phyloP scores from a whole-genome alignment of 495 filamentous ascomycete genomes.

The Neurospora intermedia region DNA sequence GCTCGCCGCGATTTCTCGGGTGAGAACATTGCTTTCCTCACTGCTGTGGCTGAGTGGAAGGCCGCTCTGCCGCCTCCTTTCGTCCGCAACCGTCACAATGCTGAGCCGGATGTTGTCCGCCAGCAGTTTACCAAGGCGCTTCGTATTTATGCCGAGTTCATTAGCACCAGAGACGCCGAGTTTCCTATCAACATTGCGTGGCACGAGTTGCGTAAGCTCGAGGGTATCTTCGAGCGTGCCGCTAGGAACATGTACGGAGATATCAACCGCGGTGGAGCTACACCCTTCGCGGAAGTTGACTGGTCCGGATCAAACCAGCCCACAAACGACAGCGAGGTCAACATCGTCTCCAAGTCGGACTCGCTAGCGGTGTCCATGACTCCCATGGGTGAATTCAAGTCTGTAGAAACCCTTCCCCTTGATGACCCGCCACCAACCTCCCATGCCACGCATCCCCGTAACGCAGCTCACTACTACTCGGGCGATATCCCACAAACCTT shows the following conservation, averaged over 20 bases:
- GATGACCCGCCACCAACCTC: background rate
- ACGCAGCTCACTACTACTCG: conserved; percentile 6
- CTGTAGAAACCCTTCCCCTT: background rate
- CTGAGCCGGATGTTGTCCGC: conserved; percentile 14
- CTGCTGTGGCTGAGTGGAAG: conserved; percentile 46
- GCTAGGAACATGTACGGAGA: conserved; percentile 12
- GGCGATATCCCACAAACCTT: conserved; percentile 41
- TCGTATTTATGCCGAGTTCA: conserved; percentile 47
- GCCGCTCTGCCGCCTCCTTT: conserved; percentile 12
- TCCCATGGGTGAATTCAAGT: background rate
- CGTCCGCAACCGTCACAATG: conserved; percentile 9
- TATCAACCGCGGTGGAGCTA: conserved; percentile 4
- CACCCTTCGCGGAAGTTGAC: conserved; percentile 14
- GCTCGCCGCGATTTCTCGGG: conserved; percentile 54
- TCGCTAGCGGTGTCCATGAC: background rate
- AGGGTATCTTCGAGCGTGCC: conserved; percentile 22
- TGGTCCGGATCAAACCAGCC: background rate
- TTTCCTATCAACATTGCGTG: conserved; percentile 53
- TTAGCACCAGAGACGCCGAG: conserved; percentile 43
- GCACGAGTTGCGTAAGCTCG: conserved; percentile 18
- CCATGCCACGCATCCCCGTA: background rate
- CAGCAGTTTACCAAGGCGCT: conserved; percentile 42
- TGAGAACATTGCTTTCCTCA: conserved; percentile 60
- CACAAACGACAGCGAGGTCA: conserved; percentile 6
- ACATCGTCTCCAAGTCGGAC: conserved; percentile 5